Conservation (phyloP, 2,329 filamentous ascomycete species). For the Talaromyces albobiverticillius region DNA sequence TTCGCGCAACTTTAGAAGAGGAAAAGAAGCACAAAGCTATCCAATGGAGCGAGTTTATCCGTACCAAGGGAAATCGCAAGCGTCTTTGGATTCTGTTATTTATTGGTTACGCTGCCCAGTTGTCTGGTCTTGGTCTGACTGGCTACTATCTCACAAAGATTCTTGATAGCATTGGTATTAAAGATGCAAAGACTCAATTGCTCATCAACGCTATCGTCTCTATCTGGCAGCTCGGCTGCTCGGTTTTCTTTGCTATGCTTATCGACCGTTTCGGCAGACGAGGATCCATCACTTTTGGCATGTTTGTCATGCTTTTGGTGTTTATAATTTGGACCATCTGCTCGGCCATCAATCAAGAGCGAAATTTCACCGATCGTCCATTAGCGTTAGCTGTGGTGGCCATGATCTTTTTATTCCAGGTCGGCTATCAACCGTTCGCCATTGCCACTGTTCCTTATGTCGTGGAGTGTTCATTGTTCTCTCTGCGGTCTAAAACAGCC, state of each 20-base stretch:
- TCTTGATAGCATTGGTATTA: slow-evolving; percentile 40
- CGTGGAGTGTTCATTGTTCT: slow-evolving; percentile 59
- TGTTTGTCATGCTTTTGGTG: slow-evolving; percentile 48
- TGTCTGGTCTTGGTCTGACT: slow-evolving; percentile 37
- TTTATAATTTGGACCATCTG: slow-evolving; percentile 58
- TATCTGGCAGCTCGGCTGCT: slow-evolving; percentile 43
- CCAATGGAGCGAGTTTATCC: slow-evolving; percentile 23
- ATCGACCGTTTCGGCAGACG: slow-evolving; percentile 42
- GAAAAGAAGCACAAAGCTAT: slow-evolving; percentile 48
- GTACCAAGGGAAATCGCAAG: slow-evolving; percentile 33
- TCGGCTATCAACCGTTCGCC: slow-evolving; percentile 26
- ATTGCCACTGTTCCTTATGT: slow-evolving; percentile 41
- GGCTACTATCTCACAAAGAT: slow-evolving; percentile 26
- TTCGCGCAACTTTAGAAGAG: slow-evolving; percentile 54
- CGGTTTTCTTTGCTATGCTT: slow-evolving; percentile 35
- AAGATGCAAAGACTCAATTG: slow-evolving; percentile 31
- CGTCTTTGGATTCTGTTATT: slow-evolving; percentile 35
- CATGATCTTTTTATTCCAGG: slow-evolving; percentile 49
- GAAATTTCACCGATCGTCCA: slow-evolving; percentile 47
- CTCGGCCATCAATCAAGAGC: slow-evolving; percentile 35
- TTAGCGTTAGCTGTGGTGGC: slow-evolving; percentile 57
- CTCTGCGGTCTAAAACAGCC: slow-evolving; percentile 57
- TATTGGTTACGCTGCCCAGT: slow-evolving; percentile 36
- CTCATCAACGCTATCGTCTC: slow-evolving; percentile 37
- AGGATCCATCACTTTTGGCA: slow-evolving; percentile 48